Conservation (phyloP, 2,329 filamentous ascomycete species). For the Colletotrichum sp. region DNA sequence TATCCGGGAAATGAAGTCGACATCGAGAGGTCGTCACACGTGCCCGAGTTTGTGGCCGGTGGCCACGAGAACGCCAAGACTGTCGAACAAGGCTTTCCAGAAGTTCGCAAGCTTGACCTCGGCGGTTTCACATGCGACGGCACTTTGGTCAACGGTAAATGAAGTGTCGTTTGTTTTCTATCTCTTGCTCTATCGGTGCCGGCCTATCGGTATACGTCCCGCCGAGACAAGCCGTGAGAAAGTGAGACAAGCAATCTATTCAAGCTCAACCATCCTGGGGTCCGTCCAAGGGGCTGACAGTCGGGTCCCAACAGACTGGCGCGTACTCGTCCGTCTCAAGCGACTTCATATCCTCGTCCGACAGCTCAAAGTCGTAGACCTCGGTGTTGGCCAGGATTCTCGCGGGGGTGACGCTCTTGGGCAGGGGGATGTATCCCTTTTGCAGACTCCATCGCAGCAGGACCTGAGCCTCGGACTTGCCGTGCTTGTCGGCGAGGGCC, state of each 20-base stretch:
- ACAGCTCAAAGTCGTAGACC: constrained; percentile 61
- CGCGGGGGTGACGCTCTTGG: constrained; percentile 74
- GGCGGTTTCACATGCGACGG: not conserved
- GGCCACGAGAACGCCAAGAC: not conserved
- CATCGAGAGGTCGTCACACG: not conserved
- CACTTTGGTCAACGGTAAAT: not conserved
- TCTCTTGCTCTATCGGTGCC: not conserved
- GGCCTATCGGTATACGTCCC: not conserved
- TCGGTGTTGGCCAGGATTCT: constrained; percentile 69
- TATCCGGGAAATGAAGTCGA: not conserved
- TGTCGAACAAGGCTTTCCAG: not conserved
- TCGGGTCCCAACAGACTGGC: constrained; percentile 64
- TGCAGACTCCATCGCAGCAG: constrained; percentile 83
- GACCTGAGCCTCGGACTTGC: constrained; percentile 77
- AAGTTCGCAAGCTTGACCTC: not conserved
- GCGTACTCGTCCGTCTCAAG: constrained; percentile 57
- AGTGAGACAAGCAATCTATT: not conserved
- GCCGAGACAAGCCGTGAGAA: not conserved
- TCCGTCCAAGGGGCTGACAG: constrained; percentile 48
- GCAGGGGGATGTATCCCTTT: constrained; percentile 75
- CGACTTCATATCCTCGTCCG: constrained; percentile 54
- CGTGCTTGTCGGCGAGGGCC: constrained; percentile 72
- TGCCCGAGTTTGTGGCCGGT: not conserved
- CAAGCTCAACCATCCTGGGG: not conserved
- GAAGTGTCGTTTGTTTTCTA: not conserved